These are phyloP conservation scores for Scedosporium minutisporum DNA, from an alignment of 2,329 filamentous ascomycete genomes.

Conservation along the genomic window DNA sequence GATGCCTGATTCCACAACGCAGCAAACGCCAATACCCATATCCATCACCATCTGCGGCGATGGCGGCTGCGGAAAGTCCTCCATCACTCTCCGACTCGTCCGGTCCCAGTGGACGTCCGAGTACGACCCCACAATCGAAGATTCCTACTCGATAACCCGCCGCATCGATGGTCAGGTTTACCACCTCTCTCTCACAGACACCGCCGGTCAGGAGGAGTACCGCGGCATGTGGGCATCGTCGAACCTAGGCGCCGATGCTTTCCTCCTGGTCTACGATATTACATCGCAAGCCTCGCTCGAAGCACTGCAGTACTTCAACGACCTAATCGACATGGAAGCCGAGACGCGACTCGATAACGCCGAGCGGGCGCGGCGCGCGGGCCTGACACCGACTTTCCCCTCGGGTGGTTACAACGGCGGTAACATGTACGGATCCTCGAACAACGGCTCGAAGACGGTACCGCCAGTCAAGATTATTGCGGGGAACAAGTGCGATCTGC, in stretches of 20 bases:
- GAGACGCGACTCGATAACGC: conserved; percentile 59
- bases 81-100: conserved; percentile 73
- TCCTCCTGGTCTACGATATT: conserved; percentile 83
- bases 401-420: conserved; percentile 13
- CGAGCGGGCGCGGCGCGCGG: conserved; percentile 37
- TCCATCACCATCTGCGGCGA: conserved; percentile 80
- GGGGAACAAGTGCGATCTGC: conserved; percentile 78
- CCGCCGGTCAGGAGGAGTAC: conserved; percentile 84
- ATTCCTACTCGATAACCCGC: conserved; percentile 77
- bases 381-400: conserved; percentile 17
- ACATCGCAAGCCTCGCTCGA: conserved; percentile 59
- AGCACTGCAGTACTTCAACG: conserved; percentile 68
- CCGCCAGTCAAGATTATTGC: conserved; percentile 74
- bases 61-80: conserved; percentile 76
- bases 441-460: conserved; percentile 39
- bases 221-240: conserved; percentile 75
- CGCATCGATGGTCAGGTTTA: conserved; percentile 72
- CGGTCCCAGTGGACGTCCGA: conserved; percentile 77
- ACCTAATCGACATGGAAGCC: conserved; percentile 74
- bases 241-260: conserved; percentile 72
- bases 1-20: background rate
- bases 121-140: conserved; percentile 73
- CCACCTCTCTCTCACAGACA: conserved; percentile 72
- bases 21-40: conserved; percentile 39
- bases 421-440: conserved; percentile 16